Conservation (phyloP, 116 monocot species). For the Iris pallida region DNA sequence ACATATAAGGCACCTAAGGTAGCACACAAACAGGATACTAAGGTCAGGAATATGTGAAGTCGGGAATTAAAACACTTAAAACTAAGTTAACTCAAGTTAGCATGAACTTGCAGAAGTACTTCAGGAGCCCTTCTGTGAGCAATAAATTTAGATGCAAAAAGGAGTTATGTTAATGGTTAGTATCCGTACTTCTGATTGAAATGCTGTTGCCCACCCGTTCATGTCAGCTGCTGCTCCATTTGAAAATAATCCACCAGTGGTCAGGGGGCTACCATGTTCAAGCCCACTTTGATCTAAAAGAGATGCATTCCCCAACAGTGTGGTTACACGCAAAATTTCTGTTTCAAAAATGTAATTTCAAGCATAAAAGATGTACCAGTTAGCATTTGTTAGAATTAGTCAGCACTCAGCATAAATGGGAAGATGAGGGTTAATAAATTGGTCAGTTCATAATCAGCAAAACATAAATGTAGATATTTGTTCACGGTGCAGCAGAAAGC, state of each 20-base stretch:
- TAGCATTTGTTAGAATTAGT: slow-evolving; percentile 64
- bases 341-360: slow-evolving; percentile 82
- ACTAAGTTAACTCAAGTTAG: slow-evolving; percentile 37
- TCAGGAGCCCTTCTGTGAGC: slow-evolving; percentile 14
- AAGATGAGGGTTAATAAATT: slow-evolving; percentile 2
- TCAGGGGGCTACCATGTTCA: slow-evolving; percentile 98
- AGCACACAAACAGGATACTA: neutral
- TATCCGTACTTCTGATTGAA: slow-evolving; percentile 96
- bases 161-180: slow-evolving; percentile 86
- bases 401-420: slow-evolving; percentile 16
- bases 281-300: slow-evolving; percentile 82
- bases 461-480: neutral
- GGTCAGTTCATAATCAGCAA: slow-evolving; percentile 3
- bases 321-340: slow-evolving; percentile 98
- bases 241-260: slow-evolving; percentile 84
- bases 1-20: no score
- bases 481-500: no score
- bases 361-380: slow-evolving; percentile 67
- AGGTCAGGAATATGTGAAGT: neutral
- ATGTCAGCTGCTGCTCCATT: slow-evolving; percentile 79
- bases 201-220: slow-evolving; percentile 82
- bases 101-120: slow-evolving; percentile 26
- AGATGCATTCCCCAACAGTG: slow-evolving; percentile 94
- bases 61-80: neutral
- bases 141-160: slow-evolving; percentile 54